A percentile compares a stretch with the other conserved stretches of the same genome.
Conservation (phyloP, 1,284 basidiomycete species). For the Paramarasmius palmivorus region DNA sequence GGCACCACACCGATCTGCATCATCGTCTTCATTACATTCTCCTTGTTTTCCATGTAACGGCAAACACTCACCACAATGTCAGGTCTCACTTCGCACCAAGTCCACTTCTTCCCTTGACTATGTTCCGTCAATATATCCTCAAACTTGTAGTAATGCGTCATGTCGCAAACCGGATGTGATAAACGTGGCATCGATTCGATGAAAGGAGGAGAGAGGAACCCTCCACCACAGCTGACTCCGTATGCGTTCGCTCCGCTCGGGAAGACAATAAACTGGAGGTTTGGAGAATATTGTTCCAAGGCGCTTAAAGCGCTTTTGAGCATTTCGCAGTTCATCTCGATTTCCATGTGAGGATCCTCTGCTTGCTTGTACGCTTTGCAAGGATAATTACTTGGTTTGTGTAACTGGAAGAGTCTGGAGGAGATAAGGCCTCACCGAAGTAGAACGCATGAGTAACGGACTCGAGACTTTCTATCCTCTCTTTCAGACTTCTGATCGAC, state of each 20-base stretch:
- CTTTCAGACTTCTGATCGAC: constrained; percentile 8
- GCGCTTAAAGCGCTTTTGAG: constrained; percentile 15
- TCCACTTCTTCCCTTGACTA: constrained; percentile 17
- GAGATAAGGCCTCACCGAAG: too few relatives aligned
- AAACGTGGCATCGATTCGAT: constrained; percentile 17
- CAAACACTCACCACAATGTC: constrained; percentile 14
- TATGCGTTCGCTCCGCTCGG: constrained; percentile 17
- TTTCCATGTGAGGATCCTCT: constrained; percentile 9
- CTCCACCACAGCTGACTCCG: constrained; percentile 17
- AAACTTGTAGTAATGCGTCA: constrained; percentile 12
- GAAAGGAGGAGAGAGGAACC: constrained; percentile 13
- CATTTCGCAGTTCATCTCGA: constrained; percentile 17
- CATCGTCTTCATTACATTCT: neutral
- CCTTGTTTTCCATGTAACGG: neutral
- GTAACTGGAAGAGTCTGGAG: neutral
- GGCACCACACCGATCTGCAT: constrained; percentile 17
- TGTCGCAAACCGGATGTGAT: constrained; percentile 6
- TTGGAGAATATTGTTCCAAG: constrained; percentile 12
- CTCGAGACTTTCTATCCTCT: constrained; percentile 12
- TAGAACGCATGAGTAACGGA: constrained; percentile 20
- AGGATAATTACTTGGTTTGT: too few relatives aligned
- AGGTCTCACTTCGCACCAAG: constrained; percentile 17
- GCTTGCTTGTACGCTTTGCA: neutral
- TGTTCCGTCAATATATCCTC: constrained; percentile 12
- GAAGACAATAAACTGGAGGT: constrained; percentile 18